A percentile compares a stretch with the other conserved stretches of the same genome.
Conservation (phyloP, 495 filamentous ascomycete species). For the Aspergillus campestris region DNA sequence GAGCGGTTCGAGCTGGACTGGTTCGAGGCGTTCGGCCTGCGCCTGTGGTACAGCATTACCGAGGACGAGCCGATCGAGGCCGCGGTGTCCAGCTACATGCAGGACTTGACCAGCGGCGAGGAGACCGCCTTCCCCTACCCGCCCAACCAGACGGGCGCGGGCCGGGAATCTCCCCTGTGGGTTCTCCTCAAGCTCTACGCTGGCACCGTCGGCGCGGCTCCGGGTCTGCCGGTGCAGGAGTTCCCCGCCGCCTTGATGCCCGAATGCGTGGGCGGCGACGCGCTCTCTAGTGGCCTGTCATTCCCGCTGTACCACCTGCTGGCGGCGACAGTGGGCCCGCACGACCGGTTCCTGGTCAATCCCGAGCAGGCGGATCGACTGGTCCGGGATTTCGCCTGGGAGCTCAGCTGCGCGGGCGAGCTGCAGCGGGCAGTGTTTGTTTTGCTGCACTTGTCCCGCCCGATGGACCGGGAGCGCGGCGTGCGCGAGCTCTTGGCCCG, state of each 20-base stretch:
- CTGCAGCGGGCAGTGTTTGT: constrained; percentile 66
- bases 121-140: constrained; percentile 53
- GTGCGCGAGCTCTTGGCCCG: constrained; percentile 63
- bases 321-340: constrained; percentile 43
- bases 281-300: constrained; percentile 62
- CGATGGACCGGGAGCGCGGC: constrained; percentile 52
- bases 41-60: constrained; percentile 74
- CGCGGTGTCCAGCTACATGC: constrained; percentile 59
- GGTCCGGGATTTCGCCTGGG: constrained; percentile 60
- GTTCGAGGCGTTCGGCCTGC: constrained; percentile 84
- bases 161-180: constrained; percentile 73
- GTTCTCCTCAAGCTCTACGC: constrained; percentile 74
- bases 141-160: constrained; percentile 47
- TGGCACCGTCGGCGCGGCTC: constrained; percentile 24
- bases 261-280: constrained; percentile 53
- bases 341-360: constrained; percentile 28
- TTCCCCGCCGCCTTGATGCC: constrained; percentile 33
- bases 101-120: constrained; percentile 56
- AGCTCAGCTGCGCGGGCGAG: constrained; percentile 58
- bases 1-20: constrained; percentile 80
- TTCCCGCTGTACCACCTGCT: constrained; percentile 69
- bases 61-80: constrained; percentile 57
- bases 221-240: constrained; percentile 12
- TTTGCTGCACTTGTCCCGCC: constrained; percentile 63
- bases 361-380: constrained; percentile 49